Evolutionary conservation across 2,329 filamentous ascomycete genomes (phyloP), one percentile per base, ranked within the genome.

Genomic region (Pseudocercospora macadamiae): DNA sequence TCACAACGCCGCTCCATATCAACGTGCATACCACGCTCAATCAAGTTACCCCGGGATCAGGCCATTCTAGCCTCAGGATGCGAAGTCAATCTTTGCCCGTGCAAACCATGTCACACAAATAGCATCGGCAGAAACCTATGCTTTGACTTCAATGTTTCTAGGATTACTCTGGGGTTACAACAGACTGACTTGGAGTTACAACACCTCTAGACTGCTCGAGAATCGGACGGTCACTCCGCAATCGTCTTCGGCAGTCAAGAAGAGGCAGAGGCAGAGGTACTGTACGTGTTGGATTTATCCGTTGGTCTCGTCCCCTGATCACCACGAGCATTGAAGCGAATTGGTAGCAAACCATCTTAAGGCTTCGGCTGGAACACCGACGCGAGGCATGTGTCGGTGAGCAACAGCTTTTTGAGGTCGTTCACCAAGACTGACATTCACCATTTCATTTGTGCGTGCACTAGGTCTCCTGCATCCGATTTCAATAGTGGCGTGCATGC

Each of bases 281-380:
- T 32, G 28, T 12, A 6, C 28, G 28, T 32, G 6, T 32, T 32
- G 28, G 28, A n/a, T n/a, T n/a, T n/a, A n/a, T n/a, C n/a, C n/a
- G n/a, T n/a, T n/a, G n/a, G n/a, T n/a, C n/a, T n/a, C n/a, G n/a
- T 8, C 42, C 42, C 42, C 42, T 47, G 42, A 47, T 47, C 42
- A 28, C 42, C 42, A 47, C 42, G 42, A 21, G 42, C 42, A 47
- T 47, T 26, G 34, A 25, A 21, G 16, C 21, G 14, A 5, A 5
- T 8, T 16, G 34, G 42, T 8, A 25, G 21, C 12, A n/a, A 45
- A n/a, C 12, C 16, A 37, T 6, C 8, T 39, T 18, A 3, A 39
- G 8, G 8, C 8, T 19, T 21, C 21, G 36, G 18, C n/a, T n/a
- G n/a, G n/a, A n/a, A n/a, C n/a, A n/a, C n/a, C n/a, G n/a, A n/a